Percentiles rank a stretch among this genome's conserved stretches.
Evolutionary conservation across 257 asterid genomes (phyloP).

Genomic region (Solanum virginianum): DNA sequence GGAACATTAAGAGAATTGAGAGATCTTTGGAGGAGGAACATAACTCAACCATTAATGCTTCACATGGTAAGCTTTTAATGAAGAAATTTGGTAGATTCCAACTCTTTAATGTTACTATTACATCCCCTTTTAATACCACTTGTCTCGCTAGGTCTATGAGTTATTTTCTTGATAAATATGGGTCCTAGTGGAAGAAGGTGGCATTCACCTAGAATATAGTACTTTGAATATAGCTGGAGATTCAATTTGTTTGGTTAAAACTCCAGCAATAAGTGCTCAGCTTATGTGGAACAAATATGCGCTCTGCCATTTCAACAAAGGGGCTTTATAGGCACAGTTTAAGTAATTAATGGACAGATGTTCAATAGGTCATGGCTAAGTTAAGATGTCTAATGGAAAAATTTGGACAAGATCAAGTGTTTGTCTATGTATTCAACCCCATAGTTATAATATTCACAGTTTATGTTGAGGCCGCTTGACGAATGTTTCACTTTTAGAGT

Average conservation of each 20-base stretch:
- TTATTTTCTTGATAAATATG: no score
- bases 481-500: background rate
- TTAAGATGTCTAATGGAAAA: background rate
- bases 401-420: background rate
- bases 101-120: background rate
- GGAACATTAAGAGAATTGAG: background rate
- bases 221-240: no score
- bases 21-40: background rate
- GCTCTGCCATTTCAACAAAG: no score
- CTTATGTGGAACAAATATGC: no score
- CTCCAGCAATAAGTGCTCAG: no score
- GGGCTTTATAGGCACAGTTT: no score
- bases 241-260: no score
- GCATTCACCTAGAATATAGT: no score
- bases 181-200: no score
- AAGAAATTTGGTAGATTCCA: background rate
- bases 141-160: no score
- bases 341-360: no score
- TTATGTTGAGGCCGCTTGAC: background rate
- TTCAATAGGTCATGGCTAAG: no score
- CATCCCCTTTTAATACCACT: background rate
- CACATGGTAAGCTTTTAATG: background rate
- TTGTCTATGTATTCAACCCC: background rate
- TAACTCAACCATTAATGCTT: background rate
- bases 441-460: background rate